Conservation (phyloP, 768 basidiomycete species). For the Infundibulicybe gibba region DNA sequence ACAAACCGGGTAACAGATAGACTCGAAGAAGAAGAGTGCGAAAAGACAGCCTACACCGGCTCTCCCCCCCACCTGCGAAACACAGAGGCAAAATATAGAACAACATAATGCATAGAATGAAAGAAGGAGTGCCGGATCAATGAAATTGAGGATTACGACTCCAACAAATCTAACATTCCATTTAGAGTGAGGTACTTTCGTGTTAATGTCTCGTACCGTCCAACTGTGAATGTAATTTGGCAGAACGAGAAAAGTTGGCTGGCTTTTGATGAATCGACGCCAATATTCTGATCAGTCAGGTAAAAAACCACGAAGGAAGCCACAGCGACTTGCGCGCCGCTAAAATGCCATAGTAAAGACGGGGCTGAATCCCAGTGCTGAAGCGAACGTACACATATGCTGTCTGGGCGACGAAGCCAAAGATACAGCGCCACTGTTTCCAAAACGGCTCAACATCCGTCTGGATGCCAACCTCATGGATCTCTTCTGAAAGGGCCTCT, state of each 20-base stretch:
- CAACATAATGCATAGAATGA: slow-evolving; percentile 49
- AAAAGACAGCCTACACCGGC: slow-evolving; percentile 61
- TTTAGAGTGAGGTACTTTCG: neutral
- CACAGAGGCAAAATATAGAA: slow-evolving; percentile 45
- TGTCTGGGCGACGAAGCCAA: slow-evolving; percentile 73
- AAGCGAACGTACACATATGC: slow-evolving; percentile 47
- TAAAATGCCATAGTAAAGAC: slow-evolving; percentile 1
- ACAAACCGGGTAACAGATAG: slow-evolving; percentile 62
- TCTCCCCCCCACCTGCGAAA: slow-evolving; percentile 46
- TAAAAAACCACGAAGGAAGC: slow-evolving; percentile 70
- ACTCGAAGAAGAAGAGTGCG: slow-evolving; percentile 70
- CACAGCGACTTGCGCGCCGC: slow-evolving; percentile 65
- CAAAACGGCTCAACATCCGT: slow-evolving; percentile 53
- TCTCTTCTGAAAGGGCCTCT: slow-evolving; percentile 53
- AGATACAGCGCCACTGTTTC: slow-evolving; percentile 67
- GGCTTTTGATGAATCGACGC: slow-evolving; percentile 46
- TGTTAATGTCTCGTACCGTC: slow-evolving; percentile 34
- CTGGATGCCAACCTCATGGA: slow-evolving; percentile 35
- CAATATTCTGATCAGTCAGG: slow-evolving; percentile 58
- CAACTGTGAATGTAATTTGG: slow-evolving; percentile 64
- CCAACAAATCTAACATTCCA: slow-evolving; percentile 46
- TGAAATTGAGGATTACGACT: slow-evolving; percentile 53
- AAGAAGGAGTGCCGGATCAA: slow-evolving; percentile 65
- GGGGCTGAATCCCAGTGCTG: neutral
- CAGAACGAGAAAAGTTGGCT: slow-evolving; percentile 70